Evolutionary conservation across 441 rosid genomes (phyloP).

Genomic region (Hura crepitans): DNA sequence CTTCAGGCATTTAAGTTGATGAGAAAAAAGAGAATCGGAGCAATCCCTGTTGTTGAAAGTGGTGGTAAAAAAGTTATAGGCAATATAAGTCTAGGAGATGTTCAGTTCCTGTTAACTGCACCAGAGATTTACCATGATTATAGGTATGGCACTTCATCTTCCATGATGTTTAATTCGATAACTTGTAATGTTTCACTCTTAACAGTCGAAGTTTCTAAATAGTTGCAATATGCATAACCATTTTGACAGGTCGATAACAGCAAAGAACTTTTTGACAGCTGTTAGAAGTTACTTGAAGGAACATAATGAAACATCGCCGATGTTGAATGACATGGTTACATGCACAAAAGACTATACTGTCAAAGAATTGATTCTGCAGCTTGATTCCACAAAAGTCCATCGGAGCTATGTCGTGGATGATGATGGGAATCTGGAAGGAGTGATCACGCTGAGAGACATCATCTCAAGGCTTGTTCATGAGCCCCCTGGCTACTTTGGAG

Average conservation of each 20-base stretch:
- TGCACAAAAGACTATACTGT: conserved; percentile 57
- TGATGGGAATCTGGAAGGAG: conserved; percentile 80
- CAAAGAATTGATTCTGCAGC: conserved; percentile 68
- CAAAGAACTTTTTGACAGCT: conserved; percentile 69
- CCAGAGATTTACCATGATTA: conserved; percentile 85
- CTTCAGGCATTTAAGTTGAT: conserved; percentile 93
- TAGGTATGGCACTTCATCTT: conserved; percentile 40
- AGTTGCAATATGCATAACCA: not conserved
- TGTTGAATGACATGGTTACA: conserved; percentile 58
- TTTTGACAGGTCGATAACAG: conserved; percentile 67
- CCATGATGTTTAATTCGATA: not conserved
- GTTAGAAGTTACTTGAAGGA: conserved; percentile 64
- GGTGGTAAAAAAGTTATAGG: conserved; percentile 63
- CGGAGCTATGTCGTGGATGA: conserved; percentile 77
- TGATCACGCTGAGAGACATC: conserved; percentile 83
- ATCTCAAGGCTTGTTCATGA: conserved; percentile 89
- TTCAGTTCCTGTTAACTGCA: conserved; percentile 81
- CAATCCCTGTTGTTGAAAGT: conserved; percentile 64
- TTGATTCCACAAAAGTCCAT: conserved; percentile 63
- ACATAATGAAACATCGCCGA: conserved; percentile 45
- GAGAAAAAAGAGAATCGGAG: conserved; percentile 82
- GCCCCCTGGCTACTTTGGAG: conserved; percentile 91
- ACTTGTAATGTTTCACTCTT: conserved; percentile 5
- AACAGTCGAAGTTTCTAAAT: not conserved
- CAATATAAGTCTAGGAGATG: conserved; percentile 84